A percentile compares a stretch with the other conserved stretches of the same genome.
These are phyloP conservation scores for Penicillium turbatum DNA, from an alignment of 495 filamentous ascomycete species.

Conservation along the genomic window DNA sequence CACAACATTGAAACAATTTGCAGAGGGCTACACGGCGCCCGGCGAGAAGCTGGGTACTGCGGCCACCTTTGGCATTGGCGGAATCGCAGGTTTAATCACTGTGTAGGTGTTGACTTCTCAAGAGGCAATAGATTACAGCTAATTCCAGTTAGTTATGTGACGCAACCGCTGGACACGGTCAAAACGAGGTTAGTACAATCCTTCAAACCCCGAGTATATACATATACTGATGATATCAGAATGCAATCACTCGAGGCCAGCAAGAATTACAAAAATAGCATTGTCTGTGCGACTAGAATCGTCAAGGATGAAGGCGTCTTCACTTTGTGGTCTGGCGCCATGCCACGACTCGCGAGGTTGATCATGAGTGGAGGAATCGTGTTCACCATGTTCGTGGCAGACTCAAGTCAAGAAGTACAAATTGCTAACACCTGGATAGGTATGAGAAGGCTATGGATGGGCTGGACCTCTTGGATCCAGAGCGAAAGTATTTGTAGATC, in stretches of 20 bases:
- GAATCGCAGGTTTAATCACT: slow-evolving; percentile 84
- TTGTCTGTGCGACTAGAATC: slow-evolving; percentile 77
- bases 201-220: no score
- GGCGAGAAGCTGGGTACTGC: slow-evolving; percentile 91
- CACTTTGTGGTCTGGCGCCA: slow-evolving; percentile 90
- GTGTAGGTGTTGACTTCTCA: slow-evolving; percentile 57
- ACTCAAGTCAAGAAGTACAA: background rate
- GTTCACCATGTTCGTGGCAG: slow-evolving; percentile 74
- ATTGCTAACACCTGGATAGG: slow-evolving; percentile 36
- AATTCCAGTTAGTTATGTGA: slow-evolving; percentile 46
- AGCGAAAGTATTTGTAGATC: slow-evolving; percentile 72
- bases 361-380: slow-evolving; percentile 94
- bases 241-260: slow-evolving; percentile 97
- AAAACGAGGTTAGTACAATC: slow-evolving; percentile 66
- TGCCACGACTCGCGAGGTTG: slow-evolving; percentile 77
- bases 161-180: slow-evolving; percentile 90
- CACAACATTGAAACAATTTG: slow-evolving; percentile 83
- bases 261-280: slow-evolving; percentile 79
- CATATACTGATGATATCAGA: slow-evolving; percentile 33
- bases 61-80: slow-evolving; percentile 88
- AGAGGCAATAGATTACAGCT: background rate
- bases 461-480: slow-evolving; percentile 76
- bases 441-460: slow-evolving; percentile 97
- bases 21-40: slow-evolving; percentile 85
- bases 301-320: slow-evolving; percentile 84